Conservation (phyloP, 352 stramenopile genomes). For the Pythium vanterpoolii region DNA sequence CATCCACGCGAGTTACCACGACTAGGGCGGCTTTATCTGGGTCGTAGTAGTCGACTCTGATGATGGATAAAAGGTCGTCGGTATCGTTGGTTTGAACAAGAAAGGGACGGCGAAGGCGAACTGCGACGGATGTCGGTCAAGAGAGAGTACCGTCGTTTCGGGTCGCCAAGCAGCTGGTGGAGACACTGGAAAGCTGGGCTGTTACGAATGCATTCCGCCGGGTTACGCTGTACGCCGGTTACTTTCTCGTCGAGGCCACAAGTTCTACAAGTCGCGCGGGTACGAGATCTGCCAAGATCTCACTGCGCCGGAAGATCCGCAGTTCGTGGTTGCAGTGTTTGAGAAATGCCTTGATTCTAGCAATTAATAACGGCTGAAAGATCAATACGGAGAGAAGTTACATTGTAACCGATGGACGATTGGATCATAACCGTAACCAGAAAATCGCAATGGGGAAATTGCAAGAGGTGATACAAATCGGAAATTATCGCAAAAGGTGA, state of each 20-base stretch:
- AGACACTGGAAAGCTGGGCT: slow-evolving; percentile 40
- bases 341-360: too few relatives aligned
- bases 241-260: slow-evolving; percentile 28
- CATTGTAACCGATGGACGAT: too few relatives aligned
- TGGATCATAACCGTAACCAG: too few relatives aligned
- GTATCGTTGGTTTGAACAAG: not conserved
- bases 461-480: too few relatives aligned
- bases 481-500: too few relatives aligned
- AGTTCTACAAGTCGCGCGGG: slow-evolving; percentile 23
- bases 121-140: slow-evolving; percentile 44
- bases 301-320: not conserved
- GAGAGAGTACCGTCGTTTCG: slow-evolving; percentile 28
- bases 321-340: not conserved
- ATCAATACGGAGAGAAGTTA: too few relatives aligned
- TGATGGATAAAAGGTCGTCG: not conserved
- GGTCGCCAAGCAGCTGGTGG: slow-evolving; percentile 36
- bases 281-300: slow-evolving; percentile 3
- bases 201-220: slow-evolving; percentile 13
- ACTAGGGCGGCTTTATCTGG: not conserved
- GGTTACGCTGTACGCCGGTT: slow-evolving; percentile 32
- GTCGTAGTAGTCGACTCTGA: not conserved
- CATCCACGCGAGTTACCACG: not conserved
- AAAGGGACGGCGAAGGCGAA: slow-evolving; percentile 17
- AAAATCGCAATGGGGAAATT: too few relatives aligned
- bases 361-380: too few relatives aligned